Conservation (phyloP, 192 early-diverging fungal genomes). For the Entophlyctis luteolus region DNA sequence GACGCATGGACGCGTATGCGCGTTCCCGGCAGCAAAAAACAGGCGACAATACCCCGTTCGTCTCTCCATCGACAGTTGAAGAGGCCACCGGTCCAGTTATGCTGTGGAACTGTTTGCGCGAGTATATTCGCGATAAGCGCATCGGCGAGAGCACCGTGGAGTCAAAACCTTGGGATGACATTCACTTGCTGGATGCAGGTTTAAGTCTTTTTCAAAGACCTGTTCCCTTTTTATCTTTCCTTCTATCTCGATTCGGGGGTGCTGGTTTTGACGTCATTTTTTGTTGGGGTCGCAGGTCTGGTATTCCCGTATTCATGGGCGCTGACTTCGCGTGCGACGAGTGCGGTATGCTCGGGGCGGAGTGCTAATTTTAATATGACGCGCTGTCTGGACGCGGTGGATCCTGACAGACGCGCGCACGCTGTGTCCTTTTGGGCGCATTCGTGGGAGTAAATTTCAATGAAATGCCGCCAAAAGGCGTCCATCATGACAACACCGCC, state of each 20-base stretch:
- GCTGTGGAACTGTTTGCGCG: neutral
- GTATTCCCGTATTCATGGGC: slow-evolving; percentile 18
- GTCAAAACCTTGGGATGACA: neutral
- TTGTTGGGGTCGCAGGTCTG: neutral
- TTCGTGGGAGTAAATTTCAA: neutral
- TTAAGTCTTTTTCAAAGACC: neutral
- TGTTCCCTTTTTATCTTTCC: neutral
- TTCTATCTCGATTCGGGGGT: neutral
- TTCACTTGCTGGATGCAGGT: neutral
- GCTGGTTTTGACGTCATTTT: neutral
- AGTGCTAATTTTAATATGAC: neutral
- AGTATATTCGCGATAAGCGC: slow-evolving; percentile 1
- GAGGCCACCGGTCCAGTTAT: slow-evolving; percentile 30
- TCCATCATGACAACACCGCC: neutral
- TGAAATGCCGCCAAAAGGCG: neutral
- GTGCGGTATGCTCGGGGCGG: neutral
- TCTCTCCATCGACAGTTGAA: slow-evolving; percentile 10
- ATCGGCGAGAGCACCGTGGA: neutral
- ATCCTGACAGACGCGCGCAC: neutral
- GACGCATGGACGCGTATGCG: neutral
- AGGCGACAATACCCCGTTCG: no score
- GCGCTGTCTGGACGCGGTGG: slow-evolving; percentile 5
- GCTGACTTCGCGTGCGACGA: neutral
- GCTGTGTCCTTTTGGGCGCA: slow-evolving; percentile 9
- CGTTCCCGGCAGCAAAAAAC: no score